Percentiles rank a stretch among this genome's conserved stretches.
Conservation (phyloP, 179 eudicot species). For the Nepenthes alata region DNA sequence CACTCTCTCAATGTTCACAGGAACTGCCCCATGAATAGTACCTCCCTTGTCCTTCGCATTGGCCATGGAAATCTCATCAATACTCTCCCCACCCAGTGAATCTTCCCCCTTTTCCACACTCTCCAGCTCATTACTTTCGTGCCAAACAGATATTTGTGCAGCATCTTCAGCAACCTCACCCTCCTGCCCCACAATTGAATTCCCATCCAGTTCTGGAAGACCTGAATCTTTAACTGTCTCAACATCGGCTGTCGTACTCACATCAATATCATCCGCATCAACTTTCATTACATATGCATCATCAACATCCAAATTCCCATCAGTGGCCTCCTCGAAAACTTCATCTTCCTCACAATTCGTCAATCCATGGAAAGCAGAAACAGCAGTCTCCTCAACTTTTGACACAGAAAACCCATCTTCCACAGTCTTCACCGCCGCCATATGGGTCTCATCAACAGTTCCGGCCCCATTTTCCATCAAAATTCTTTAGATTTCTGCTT, state of each 20-base stretch:
- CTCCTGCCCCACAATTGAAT: constrained; percentile 12
- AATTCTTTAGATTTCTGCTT: neutral
- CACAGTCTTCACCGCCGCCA: constrained; percentile 16
- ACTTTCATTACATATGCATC: constrained; percentile 9
- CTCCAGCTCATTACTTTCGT: constrained; percentile 4
- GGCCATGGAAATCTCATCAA: constrained; percentile 12
- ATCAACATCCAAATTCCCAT: constrained; percentile 13
- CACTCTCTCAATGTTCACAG: neutral
- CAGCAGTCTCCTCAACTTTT: constrained; percentile 17
- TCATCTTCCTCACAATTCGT: constrained; percentile 40
- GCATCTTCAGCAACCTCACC: constrained; percentile 29
- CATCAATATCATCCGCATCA: constrained; percentile 15
- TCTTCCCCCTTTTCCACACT: constrained; percentile 12
- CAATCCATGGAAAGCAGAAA: constrained; percentile 18
- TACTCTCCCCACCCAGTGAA: constrained; percentile 5
- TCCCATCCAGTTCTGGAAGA: constrained; percentile 16
- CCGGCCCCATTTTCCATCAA: constrained; percentile 61
- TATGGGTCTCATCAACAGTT: constrained; percentile 23
- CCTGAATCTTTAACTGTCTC: constrained; percentile 14
- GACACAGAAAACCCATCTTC: constrained; percentile 19
- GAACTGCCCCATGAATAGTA: constrained; percentile 5
- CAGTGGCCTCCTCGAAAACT: constrained; percentile 54
- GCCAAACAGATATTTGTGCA: constrained; percentile 15
- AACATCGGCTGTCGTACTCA: constrained; percentile 7
- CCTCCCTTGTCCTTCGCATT: constrained; percentile 8